Evolutionary conservation across 148 eudicot species (phyloP).

Genomic region (Polygonum maritimum): DNA sequence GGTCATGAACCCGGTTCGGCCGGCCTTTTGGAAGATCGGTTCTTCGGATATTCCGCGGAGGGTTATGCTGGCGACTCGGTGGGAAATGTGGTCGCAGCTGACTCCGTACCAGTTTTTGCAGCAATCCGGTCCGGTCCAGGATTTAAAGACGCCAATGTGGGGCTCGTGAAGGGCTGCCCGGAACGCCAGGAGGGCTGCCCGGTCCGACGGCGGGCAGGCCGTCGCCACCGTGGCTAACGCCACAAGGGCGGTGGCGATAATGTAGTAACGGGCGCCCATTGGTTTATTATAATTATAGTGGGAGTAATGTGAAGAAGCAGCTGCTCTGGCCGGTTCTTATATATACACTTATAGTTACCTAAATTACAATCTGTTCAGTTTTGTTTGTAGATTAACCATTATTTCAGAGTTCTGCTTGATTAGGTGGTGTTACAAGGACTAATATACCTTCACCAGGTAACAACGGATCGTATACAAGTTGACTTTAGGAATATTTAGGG

Average conservation of each 20-base stretch:
- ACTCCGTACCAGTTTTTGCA: slow-evolving; percentile 76
- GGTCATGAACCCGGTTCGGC: slow-evolving; percentile 77
- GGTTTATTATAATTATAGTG: background rate
- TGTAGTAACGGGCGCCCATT: slow-evolving; percentile 2
- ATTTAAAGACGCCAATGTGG: slow-evolving; percentile 60
- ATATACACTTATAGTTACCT: no score
- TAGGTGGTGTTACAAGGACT: no score
- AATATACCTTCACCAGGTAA: no score
- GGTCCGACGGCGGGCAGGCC: slow-evolving; percentile 67
- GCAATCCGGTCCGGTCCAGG: slow-evolving; percentile 74
- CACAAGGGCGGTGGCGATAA: slow-evolving; percentile 20
- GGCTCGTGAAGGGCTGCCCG: slow-evolving; percentile 55
- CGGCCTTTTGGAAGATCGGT: slow-evolving; percentile 49
- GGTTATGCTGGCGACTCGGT: slow-evolving; percentile 69
- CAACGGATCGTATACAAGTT: background rate
- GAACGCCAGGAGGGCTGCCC: slow-evolving; percentile 60
- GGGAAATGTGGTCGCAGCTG: slow-evolving; percentile 45
- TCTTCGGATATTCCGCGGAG: slow-evolving; percentile 82
- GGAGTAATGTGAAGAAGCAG: no score
- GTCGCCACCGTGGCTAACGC: slow-evolving; percentile 21
- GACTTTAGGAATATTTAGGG: no score
- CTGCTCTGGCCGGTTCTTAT: no score
- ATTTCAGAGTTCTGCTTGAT: no score
- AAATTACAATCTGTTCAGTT: no score
- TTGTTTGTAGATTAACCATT: no score